phyloP scores from a whole-genome alignment of 2,329 filamentous ascomycete genomes.

The Pseudopyrenochaeta lycopersici region DNA sequence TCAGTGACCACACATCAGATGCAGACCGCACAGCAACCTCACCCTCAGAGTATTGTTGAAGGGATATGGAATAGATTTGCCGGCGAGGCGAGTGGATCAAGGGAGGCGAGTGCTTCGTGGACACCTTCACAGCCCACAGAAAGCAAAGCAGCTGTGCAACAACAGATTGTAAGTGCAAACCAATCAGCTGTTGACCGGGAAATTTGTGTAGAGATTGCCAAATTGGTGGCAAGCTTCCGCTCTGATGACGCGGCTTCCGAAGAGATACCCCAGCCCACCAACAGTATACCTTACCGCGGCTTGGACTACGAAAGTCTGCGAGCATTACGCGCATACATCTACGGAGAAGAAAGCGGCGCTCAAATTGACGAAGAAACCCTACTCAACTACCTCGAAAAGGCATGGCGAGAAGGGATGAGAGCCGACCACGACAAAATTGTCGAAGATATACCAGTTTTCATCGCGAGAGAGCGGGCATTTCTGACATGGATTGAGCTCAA shows the following conservation, averaged over 20 bases:
- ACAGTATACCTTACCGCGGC: slow-evolving; percentile 33
- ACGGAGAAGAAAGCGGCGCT: slow-evolving; percentile 32
- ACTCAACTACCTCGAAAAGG: slow-evolving; percentile 39
- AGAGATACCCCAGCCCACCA: slow-evolving; percentile 27
- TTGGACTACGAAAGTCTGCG: slow-evolving; percentile 41
- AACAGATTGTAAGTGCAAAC: slow-evolving; percentile 29
- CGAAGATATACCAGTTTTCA: slow-evolving; percentile 39
- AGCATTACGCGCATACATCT: slow-evolving; percentile 43
- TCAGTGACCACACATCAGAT: slow-evolving; percentile 13
- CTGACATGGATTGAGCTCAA: slow-evolving; percentile 47
- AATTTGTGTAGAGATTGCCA: slow-evolving; percentile 37
- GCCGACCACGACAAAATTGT: slow-evolving; percentile 36
- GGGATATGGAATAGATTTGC: slow-evolving; percentile 34
- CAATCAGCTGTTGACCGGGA: slow-evolving; percentile 35
- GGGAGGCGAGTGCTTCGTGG: slow-evolving; percentile 22
- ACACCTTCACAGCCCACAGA: slow-evolving; percentile 19
- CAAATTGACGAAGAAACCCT: slow-evolving; percentile 40
- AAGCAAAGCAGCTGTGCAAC: slow-evolving; percentile 24
- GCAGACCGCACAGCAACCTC: slow-evolving; percentile 20
- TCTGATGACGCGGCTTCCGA: slow-evolving; percentile 28
- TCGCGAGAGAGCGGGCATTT: slow-evolving; percentile 44
- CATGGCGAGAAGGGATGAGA: slow-evolving; percentile 42
- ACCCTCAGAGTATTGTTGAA: slow-evolving; percentile 27
- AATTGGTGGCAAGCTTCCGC: slow-evolving; percentile 39
- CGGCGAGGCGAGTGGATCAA: slow-evolving; percentile 21